These are phyloP conservation scores for Pseudogymnoascus sp. DNA, from an alignment of 2,329 filamentous ascomycete genomes.

Conservation along the genomic window DNA sequence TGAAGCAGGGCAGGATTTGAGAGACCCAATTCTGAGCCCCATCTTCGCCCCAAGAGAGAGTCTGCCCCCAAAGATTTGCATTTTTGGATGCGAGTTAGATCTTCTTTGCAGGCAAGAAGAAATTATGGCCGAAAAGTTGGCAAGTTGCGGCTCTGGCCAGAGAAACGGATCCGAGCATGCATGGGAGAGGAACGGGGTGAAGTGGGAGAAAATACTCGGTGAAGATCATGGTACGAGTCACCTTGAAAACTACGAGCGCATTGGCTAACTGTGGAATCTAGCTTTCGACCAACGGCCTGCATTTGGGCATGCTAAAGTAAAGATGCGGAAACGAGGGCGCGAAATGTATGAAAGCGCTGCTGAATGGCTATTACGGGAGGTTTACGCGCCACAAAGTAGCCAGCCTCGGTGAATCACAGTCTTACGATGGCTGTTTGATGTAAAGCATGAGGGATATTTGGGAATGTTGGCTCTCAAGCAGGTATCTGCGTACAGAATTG, in stretches of 20 bases:
- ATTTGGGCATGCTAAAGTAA: not conserved
- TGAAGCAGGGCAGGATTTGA: conserved; percentile 19
- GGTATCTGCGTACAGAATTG: not conserved
- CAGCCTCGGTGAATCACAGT: not conserved
- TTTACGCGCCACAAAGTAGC: not conserved
- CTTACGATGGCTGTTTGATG: not conserved
- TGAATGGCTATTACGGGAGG: not conserved
- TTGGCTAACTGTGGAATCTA: not conserved
- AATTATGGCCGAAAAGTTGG: conserved; percentile 17
- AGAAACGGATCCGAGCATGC: conserved; percentile 14
- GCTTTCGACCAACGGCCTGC: not conserved
- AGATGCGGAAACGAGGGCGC: not conserved
- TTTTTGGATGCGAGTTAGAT: conserved; percentile 20
- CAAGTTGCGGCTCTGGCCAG: conserved; percentile 8
- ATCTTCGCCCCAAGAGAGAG: conserved; percentile 18
- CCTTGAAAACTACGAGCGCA: not conserved
- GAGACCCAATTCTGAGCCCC: conserved; percentile 21
- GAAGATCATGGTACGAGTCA: conserved; percentile 12
- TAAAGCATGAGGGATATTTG: not conserved
- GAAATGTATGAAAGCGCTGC: not conserved
- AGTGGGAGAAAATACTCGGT: conserved; percentile 18
- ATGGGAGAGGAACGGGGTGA: conserved; percentile 19
- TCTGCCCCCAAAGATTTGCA: conserved; percentile 21
- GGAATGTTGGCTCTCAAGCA: no score
- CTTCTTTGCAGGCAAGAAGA: conserved; percentile 17